phyloP scores from a whole-genome alignment of 2,329 filamentous ascomycete species.

The Fusarium sp. region DNA sequence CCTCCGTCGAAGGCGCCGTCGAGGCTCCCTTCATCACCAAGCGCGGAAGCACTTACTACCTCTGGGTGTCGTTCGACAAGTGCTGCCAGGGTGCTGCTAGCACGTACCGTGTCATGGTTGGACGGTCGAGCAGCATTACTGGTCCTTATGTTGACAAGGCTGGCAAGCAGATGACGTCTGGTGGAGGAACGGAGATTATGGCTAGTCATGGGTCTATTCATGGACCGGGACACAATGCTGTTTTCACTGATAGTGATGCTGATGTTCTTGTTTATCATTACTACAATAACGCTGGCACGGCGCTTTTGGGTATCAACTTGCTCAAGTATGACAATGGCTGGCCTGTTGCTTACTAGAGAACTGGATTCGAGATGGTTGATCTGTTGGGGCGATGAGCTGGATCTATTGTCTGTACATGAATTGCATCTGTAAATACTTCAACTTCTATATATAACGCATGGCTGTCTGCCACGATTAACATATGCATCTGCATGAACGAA shows the following conservation, averaged over 20 bases:
- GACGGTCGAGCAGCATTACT: slow-evolving; percentile 44
- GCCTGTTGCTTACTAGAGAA: slow-evolving; percentile 45
- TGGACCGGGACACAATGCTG: slow-evolving; percentile 47
- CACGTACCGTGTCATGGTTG: slow-evolving; percentile 49
- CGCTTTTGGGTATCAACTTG: slow-evolving; percentile 47
- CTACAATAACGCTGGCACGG: slow-evolving; percentile 39
- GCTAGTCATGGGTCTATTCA: slow-evolving; percentile 44
- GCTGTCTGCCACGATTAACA: neutral
- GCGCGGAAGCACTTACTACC: slow-evolving; percentile 46
- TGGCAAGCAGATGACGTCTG: slow-evolving; percentile 42
- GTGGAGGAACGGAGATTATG: slow-evolving; percentile 47
- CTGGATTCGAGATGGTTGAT: rapidly evolving
- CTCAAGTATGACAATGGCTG: slow-evolving; percentile 45
- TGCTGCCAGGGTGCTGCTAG: slow-evolving; percentile 46
- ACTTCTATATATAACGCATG: neutral
- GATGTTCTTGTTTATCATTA: slow-evolving; percentile 49
- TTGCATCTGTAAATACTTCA: slow-evolving; percentile 12
- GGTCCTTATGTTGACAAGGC: slow-evolving; percentile 44
- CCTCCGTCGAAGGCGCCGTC: slow-evolving; percentile 34
- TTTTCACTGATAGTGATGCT: slow-evolving; percentile 46
- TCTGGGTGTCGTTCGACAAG: slow-evolving; percentile 48
- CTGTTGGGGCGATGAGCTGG: neutral
- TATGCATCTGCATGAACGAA: neutral
- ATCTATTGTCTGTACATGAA: slow-evolving; percentile 2
- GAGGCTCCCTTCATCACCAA: slow-evolving; percentile 47